These are phyloP conservation scores for Vinca major DNA, from an alignment of 305 asterid genomes.

Conservation along the genomic window DNA sequence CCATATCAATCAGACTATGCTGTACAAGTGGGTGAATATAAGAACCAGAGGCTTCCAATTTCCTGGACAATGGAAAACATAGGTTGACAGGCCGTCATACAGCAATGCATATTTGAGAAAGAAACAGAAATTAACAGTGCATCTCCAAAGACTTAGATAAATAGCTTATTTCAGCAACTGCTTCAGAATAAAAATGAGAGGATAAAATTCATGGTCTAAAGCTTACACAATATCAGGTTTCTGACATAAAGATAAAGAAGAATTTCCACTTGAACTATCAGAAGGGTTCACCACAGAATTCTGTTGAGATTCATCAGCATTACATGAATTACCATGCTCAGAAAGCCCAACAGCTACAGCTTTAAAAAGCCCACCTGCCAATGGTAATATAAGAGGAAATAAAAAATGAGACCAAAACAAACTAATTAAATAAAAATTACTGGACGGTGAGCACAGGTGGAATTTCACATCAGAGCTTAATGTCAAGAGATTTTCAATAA, in stretches of 20 bases:
- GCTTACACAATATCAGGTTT: constrained; percentile 42
- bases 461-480: too few species aligned
- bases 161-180: constrained; percentile 1
- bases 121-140: neutral
- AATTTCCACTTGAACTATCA: constrained; percentile 12
- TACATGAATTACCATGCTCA: constrained; percentile 35
- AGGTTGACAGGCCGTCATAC: constrained; percentile 18
- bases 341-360: constrained; percentile 20
- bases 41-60: constrained; percentile 37
- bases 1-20: constrained; percentile 44
- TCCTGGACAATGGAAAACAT: constrained; percentile 37
- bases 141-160: neutral
- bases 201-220: constrained; percentile 10
- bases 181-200: neutral
- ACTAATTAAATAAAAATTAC: neutral
- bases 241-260: constrained; percentile 8
- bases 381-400: neutral
- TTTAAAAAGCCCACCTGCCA: constrained; percentile 30
- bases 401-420: neutral
- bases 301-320: constrained; percentile 29
- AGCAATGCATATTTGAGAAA: constrained; percentile 4
- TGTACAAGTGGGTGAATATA: constrained; percentile 54
- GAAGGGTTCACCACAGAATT: constrained; percentile 17
- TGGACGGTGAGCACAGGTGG: neutral
- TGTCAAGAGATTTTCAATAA: neutral